Base-by-base conservation (phyloP, 805 yeast genomes). In the Wickerhamomyces xylosicus region DNA sequence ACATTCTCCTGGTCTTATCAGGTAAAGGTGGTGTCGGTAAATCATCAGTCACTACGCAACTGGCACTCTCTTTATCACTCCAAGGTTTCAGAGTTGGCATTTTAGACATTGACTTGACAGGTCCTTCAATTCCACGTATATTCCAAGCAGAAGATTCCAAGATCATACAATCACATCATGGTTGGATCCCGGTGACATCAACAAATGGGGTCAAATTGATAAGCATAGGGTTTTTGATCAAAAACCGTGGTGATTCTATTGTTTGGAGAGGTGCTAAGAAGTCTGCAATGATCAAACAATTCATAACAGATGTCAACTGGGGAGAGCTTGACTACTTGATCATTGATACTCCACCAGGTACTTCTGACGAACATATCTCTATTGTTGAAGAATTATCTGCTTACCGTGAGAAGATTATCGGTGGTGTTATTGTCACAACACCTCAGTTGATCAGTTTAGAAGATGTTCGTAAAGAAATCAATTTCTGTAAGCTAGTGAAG, bases 201-300 rank as follows among this genome's bases (percentile, higher is more conserved):
- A 37, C 45, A 41, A 62, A 69, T 14, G 40, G 59, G 20, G 59
- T 69, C 41, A 53, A 74, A 53, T 60, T 90, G 11, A 69, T 47
- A 44, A 42, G 42, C 33, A 40, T 92, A 13, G 99, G 97, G 6
- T 92, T 92, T 55, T 60, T 92, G 37, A 61, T 92, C 6, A 79
- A 81, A 19, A 80, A 85, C 53, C 62, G 97, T 45, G 95, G 94
- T 20, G 85, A 82, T 51, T 78, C 94, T 19, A 92, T 92, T 15
- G 97, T 92, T 9, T 92, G 99, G 99, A 69, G 97, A 54, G 99
- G 99, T 0, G 98, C 99, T 3, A 87, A 90, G 61, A 92, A 94
- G 56, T 89, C 97, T 0, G 96, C 97, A 13, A 92, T 92, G 97
- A 84, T 92, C 29, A 73, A 89, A 44, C 99, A 92, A 62, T 90